Percentiles rank a stretch among this genome's conserved stretches.
Evolutionary conservation across 306 rosid species (phyloP).

Genomic region (Quercus gilva): DNA sequence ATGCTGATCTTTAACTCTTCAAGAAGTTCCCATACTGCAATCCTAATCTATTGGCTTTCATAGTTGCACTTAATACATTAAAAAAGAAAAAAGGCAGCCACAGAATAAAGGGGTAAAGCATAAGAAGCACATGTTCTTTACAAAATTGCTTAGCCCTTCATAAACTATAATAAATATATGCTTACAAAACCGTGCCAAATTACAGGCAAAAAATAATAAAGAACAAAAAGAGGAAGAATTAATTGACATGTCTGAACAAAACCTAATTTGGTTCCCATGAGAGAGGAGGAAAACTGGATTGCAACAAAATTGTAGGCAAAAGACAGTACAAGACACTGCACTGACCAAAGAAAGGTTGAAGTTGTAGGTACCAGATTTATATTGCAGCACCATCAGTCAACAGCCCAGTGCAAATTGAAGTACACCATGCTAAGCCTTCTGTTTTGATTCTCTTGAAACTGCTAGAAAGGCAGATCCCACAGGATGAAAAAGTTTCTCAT

Average conservation of each 20-base stretch:
- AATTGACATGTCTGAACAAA: background rate
- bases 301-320: conserved; percentile 19
- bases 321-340: background rate
- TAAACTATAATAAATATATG: conserved; percentile 11
- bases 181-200: background rate
- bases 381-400: background rate
- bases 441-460: background rate
- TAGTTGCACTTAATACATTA: background rate
- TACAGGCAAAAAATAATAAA: conserved; percentile 4
- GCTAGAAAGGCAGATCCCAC: background rate
- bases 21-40: background rate
- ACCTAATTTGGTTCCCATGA: background rate
- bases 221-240: background rate
- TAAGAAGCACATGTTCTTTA: background rate
- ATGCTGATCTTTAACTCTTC: background rate
- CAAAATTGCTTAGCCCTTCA: conserved; percentile 19
- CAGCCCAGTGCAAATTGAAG: background rate
- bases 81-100: background rate
- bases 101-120: background rate
- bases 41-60: background rate
- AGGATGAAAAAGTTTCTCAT: background rate
- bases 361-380: too few species aligned
- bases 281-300: background rate
- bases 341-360: background rate
- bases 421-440: background rate